Conservation (phyloP, 106 monocot species). For the Acanthochlamys bracteata region DNA sequence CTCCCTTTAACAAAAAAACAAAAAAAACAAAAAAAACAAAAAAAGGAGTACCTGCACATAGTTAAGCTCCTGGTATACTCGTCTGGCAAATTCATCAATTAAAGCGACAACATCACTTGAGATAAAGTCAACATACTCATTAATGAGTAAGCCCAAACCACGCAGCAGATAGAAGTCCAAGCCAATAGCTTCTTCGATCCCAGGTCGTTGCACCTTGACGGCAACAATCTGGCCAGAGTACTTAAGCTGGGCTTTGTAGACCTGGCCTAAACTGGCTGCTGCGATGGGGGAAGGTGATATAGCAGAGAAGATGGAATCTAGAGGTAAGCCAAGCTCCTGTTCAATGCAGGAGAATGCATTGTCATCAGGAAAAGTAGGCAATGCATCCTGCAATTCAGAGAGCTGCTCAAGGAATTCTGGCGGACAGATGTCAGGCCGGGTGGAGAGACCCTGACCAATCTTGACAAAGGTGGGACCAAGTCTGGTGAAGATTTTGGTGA, state of each 20-base stretch:
- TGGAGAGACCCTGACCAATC: constrained; percentile 96
- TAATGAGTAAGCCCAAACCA: constrained; percentile 80
- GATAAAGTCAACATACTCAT: constrained; percentile 85
- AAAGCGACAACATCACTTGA: constrained; percentile 92
- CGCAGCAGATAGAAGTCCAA: constrained; percentile 86
- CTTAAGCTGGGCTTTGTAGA: constrained; percentile 86
- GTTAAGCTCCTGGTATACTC: constrained; percentile 98
- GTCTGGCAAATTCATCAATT: constrained; percentile 92
- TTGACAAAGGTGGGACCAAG: constrained; percentile 95
- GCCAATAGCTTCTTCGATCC: constrained; percentile 89
- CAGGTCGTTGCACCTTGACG: constrained; percentile 90
- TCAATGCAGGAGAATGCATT: constrained; percentile 95
- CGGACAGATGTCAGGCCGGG: constrained; percentile 96
- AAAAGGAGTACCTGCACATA: constrained; percentile 79
- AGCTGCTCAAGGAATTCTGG: constrained; percentile 94
- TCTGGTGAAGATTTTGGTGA: constrained; percentile 51
- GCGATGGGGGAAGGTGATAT: constrained; percentile 95
- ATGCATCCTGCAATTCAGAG: constrained; percentile 86
- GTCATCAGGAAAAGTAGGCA: constrained; percentile 85
- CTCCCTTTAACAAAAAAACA: too few relatives aligned
- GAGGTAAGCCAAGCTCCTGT: constrained; percentile 63
- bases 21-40: neutral
- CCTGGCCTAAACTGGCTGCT: constrained; percentile 97
- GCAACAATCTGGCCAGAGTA: constrained; percentile 77
- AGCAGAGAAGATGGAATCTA: constrained; percentile 77